These are phyloP conservation scores for Tillandsia fasciculata DNA, from an alignment of 176 grass and related monocot species.

Conservation along the genomic window DNA sequence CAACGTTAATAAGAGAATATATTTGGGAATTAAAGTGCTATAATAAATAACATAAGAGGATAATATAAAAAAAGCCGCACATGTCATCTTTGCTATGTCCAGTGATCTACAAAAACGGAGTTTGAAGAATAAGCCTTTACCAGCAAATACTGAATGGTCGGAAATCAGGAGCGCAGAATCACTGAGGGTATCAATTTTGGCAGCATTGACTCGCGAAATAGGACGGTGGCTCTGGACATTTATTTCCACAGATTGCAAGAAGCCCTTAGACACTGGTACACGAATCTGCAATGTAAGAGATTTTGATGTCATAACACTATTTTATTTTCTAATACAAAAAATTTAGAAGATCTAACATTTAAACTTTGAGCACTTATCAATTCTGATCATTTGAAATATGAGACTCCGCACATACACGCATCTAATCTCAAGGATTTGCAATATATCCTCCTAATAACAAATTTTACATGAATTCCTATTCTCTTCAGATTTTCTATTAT, in stretches of 20 bases:
- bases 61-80: too few relatives aligned
- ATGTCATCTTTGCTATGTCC: too few relatives aligned
- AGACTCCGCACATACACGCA: too few relatives aligned
- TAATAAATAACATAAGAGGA: too few relatives aligned
- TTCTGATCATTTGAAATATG: too few relatives aligned
- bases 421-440: too few relatives aligned
- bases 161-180: slow-evolving; percentile 69
- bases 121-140: slow-evolving; percentile 22
- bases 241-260: slow-evolving; percentile 60
- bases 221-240: slow-evolving; percentile 49
- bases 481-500: too few relatives aligned
- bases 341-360: not conserved
- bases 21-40: not conserved
- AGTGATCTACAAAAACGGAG: too few relatives aligned
- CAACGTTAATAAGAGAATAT: not conserved
- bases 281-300: slow-evolving; percentile 30
- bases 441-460: too few relatives aligned
- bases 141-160: slow-evolving; percentile 71
- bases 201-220: slow-evolving; percentile 56
- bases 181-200: slow-evolving; percentile 42
- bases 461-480: too few relatives aligned
- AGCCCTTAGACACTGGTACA: slow-evolving; percentile 49
- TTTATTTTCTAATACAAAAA: not conserved
- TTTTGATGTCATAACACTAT: not conserved
- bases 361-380: not conserved